A percentile compares a stretch with the other conserved stretches of the same genome.
phyloP scores from a whole-genome alignment of 169 alveolate species.

The Plasmodium gaboni region DNA sequence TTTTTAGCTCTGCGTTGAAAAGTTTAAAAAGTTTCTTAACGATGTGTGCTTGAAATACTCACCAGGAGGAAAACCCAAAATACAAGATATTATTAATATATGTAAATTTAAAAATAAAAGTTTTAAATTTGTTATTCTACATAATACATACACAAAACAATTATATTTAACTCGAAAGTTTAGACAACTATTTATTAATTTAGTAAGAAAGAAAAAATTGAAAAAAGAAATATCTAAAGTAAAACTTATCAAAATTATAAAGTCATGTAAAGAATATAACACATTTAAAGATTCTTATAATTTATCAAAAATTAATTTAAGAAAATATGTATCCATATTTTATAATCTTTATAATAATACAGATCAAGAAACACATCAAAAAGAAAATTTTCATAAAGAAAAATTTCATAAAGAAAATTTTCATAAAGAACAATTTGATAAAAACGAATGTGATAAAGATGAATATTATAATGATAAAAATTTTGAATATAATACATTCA shows the following conservation, averaged over 20 bases:
- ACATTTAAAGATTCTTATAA: slow-evolving; percentile 39
- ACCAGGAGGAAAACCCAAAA: slow-evolving; percentile 5
- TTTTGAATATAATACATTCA: too few species aligned
- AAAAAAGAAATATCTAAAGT: slow-evolving; percentile 17
- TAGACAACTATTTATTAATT: slow-evolving; percentile 34
- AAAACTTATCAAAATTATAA: slow-evolving; percentile 29
- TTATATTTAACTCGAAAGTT: slow-evolving; percentile 47
- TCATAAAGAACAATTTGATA: too few species aligned
- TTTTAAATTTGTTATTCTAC: slow-evolving; percentile 26
- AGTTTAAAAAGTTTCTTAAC: slow-evolving; percentile 22
- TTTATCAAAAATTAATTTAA: slow-evolving; percentile 38
- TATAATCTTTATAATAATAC: slow-evolving; percentile 28
- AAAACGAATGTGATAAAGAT: too few species aligned
- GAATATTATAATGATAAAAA: too few species aligned
- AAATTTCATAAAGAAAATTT: too few species aligned
- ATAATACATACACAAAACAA: slow-evolving; percentile 64
- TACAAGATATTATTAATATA: slow-evolving; percentile 26
- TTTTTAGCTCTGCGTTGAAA: slow-evolving; percentile 33
- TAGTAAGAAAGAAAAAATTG: slow-evolving; percentile 38
- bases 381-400: too few species aligned
- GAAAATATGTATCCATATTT: slow-evolving; percentile 62
- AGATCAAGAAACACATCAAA: slow-evolving; percentile 2
- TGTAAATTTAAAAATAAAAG: slow-evolving; percentile 42
- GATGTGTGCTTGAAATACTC: slow-evolving; percentile 9
- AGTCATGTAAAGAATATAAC: slow-evolving; percentile 49